phyloP scores from a whole-genome alignment of 495 filamentous ascomycete species.

The Echria macrotheca region DNA sequence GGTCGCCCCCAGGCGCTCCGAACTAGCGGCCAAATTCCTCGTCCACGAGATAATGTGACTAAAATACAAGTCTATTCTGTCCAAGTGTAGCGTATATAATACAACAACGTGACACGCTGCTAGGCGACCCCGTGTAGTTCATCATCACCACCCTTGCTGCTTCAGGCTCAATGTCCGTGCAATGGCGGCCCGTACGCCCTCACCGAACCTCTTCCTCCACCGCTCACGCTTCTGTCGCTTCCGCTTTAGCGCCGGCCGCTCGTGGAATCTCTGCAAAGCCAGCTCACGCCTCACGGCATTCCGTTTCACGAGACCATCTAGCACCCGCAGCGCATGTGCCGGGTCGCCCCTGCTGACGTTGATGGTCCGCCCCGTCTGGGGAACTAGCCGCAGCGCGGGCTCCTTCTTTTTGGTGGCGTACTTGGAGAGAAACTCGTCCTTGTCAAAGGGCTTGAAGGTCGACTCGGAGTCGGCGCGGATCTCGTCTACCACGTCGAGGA shows the following conservation, averaged over 20 bases:
- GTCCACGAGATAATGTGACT: background rate
- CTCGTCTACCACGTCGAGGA: too few relatives aligned
- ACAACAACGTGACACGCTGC: too few relatives aligned
- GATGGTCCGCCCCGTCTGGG: slow-evolving; percentile 55
- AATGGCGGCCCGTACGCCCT: slow-evolving; percentile 56
- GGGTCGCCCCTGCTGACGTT: slow-evolving; percentile 48
- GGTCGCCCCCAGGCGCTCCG: too few relatives aligned
- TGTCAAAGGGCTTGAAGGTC: slow-evolving; percentile 5
- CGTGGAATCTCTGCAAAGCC: slow-evolving; percentile 57
- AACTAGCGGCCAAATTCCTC: too few relatives aligned
- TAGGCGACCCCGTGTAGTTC: too few relatives aligned
- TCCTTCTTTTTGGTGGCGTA: slow-evolving; percentile 6
- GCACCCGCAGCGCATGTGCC: slow-evolving; percentile 44
- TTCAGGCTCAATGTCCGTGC: slow-evolving; percentile 58
- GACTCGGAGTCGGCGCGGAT: slow-evolving; percentile 9
- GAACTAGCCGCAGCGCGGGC: slow-evolving; percentile 39
- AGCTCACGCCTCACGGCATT: slow-evolving; percentile 53
- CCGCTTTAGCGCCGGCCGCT: slow-evolving; percentile 65
- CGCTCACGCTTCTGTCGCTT: slow-evolving; percentile 64
- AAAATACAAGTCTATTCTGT: too few relatives aligned
- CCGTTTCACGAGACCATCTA: slow-evolving; percentile 36
- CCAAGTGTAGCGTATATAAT: background rate
- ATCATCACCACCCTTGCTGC: slow-evolving; percentile 66
- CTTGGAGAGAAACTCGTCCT: slow-evolving; percentile 13
- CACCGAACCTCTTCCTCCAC: slow-evolving; percentile 60